Evolutionary conservation across 148 eudicot genomes (phyloP), one percentile per base, ranked within the genome.

Genomic region (Heliamphora exappendiculata): DNA sequence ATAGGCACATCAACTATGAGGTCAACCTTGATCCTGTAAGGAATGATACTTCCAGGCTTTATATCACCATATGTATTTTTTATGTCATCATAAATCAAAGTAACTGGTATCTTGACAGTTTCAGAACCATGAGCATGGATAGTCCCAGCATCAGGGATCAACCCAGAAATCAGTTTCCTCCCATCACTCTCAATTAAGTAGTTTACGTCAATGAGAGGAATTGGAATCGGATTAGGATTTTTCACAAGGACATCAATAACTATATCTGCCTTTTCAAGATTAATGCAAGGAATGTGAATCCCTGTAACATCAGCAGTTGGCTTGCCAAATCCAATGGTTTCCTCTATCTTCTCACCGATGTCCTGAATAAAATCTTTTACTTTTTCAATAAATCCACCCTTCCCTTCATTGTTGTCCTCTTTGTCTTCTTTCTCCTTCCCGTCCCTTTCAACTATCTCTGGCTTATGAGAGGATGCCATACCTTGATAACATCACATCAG

Each of bases 61-160:
- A 95, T 91, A 14, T 91, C 96, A 72, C 74, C 42, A 70, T 87
- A 93, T 22, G 99, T 95, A 47, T 58, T 80, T 78, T 93, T 95
- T n/a, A 93, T 95, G 82, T 95, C 99, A 73, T 89, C 88, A 67
- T 79, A 95, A 55, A 95, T 78, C 83, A 95, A 70, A 76, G 75
- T 78, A 72, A 95, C 49, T 2, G 99, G 99, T 79, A 95, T 91
- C 81, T 88, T 88, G 54, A 95, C 84, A 75, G 99, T 92, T 85
- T 95, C 97, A 0, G 96, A 91, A 62, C 99, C 97, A 80, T 91
- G 99, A 66, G 97, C 94, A 78, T 86, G 94, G 67, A 95, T 92
- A 3, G 99, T 91, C 34, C 99, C 99, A 26, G 99, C 87, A 81
- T 95, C 96, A 14, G 99, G 99, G 68, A 95, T 92, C 85, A 92